Evolutionary conservation across 345 rosid species (phyloP).

Genomic region (Melastoma malabathricum): DNA sequence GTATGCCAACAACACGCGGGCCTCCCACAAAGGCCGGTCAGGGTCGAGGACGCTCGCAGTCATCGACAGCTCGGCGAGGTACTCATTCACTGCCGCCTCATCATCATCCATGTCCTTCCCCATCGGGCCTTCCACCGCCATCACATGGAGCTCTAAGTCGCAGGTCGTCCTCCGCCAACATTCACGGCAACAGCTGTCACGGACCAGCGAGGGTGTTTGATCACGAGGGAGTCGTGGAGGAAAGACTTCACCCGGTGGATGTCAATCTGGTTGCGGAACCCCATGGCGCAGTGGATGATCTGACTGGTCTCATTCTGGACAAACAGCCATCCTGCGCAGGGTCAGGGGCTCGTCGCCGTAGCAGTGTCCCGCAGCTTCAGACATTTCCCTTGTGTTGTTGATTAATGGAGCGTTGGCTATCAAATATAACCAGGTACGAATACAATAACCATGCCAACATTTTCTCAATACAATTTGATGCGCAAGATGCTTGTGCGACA

Average conservation of each 20-base stretch:
- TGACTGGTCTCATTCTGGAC: conserved; percentile 29
- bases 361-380: too few relatives aligned
- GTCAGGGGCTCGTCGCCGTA: conserved; percentile 34
- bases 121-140: conserved; percentile 9
- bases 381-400: too few relatives aligned
- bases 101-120: background rate
- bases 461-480: too few relatives aligned
- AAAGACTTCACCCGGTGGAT: conserved; percentile 15
- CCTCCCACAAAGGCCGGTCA: conserved; percentile 52
- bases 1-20: conserved; percentile 25
- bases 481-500: too few relatives aligned
- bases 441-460: too few relatives aligned
- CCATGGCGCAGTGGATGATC: conserved; percentile 37
- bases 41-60: conserved; percentile 19
- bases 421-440: too few relatives aligned
- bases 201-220: conserved; percentile 42
- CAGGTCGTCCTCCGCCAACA: conserved; percentile 33
- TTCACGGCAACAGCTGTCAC: conserved; percentile 29
- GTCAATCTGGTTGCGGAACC: conserved; percentile 16
- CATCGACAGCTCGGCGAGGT: conserved; percentile 31
- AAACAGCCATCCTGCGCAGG: conserved; percentile 42
- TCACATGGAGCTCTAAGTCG: conserved; percentile 27
- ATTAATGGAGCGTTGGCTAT: too few relatives aligned
- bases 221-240: conserved; percentile 18
- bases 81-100: conserved; percentile 20